A percentile compares a stretch with the other conserved stretches of the same genome.
phyloP scores from a whole-genome alignment of 73 alveolate species.

The Paramecium biaurelia region DNA sequence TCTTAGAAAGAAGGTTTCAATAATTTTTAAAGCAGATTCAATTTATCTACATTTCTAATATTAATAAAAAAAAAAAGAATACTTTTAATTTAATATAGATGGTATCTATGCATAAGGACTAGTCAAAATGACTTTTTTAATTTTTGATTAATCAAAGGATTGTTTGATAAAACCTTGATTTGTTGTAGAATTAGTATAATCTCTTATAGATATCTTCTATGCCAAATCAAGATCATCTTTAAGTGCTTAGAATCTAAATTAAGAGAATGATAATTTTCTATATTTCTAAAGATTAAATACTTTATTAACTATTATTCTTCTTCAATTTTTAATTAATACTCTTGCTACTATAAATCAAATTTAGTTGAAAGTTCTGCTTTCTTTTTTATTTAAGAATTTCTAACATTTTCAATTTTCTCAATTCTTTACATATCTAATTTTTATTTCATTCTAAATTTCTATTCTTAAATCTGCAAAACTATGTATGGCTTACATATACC shows the following conservation, averaged over 20 bases:
- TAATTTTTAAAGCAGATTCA: background rate
- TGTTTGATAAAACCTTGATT: background rate
- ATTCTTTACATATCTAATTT: background rate
- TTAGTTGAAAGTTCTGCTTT: background rate
- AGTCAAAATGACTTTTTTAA: background rate
- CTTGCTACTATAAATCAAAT: background rate
- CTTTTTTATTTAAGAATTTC: background rate
- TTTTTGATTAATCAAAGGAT: background rate
- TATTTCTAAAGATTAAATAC: background rate
- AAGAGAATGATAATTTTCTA: background rate
- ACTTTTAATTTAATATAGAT: background rate
- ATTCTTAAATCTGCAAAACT: background rate
- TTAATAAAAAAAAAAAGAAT: background rate
- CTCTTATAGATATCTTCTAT: background rate
- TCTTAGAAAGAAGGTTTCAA: background rate
- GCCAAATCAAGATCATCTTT: background rate
- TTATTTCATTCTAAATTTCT: background rate
- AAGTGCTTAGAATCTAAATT: background rate
- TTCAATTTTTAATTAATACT: background rate
- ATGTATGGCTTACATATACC: background rate
- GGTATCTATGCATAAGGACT: slow-evolving; percentile 20
- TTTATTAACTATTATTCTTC: background rate
- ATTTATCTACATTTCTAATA: background rate
- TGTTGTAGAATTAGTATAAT: background rate
- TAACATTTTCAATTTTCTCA: background rate